Percentiles rank a stretch among this genome's conserved stretches.
Conservation (phyloP, 2,329 filamentous ascomycete species). For the Aspergillus versicolor region DNA sequence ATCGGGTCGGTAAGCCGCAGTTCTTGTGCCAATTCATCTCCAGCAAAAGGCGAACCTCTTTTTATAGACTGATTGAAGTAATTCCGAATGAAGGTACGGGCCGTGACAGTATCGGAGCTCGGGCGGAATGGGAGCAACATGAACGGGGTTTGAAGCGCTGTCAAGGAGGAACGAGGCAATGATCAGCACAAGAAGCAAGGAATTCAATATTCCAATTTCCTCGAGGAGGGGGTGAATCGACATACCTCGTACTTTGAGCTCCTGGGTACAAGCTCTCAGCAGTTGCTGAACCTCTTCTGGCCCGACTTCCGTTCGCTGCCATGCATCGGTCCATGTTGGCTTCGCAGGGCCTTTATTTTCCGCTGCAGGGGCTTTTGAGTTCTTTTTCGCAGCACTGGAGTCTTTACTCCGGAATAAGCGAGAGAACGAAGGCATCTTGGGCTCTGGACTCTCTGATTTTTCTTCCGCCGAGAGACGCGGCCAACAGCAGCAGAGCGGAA, state of each 20-base stretch:
- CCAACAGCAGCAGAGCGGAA: slow-evolving; percentile 12
- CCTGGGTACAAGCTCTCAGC: slow-evolving; percentile 77
- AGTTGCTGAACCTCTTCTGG: slow-evolving; percentile 91
- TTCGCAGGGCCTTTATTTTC: slow-evolving; percentile 60
- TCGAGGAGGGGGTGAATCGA: slow-evolving; percentile 18
- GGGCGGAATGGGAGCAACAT: slow-evolving; percentile 92
- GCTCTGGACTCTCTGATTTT: slow-evolving; percentile 12
- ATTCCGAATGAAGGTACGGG: slow-evolving; percentile 87
- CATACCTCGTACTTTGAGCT: slow-evolving; percentile 92
- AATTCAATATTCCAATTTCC: background rate
- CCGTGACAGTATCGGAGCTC: slow-evolving; percentile 85
- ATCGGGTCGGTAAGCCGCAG: slow-evolving; percentile 90
- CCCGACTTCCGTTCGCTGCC: slow-evolving; percentile 75
- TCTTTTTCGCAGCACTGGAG: slow-evolving; percentile 61
- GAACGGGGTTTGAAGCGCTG: slow-evolving; percentile 87
- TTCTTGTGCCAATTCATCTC: slow-evolving; percentile 76
- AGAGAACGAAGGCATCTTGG: slow-evolving; percentile 58
- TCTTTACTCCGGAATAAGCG: slow-evolving; percentile 74
- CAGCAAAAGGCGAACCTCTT: slow-evolving; percentile 57
- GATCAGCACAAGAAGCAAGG: slow-evolving; percentile 34
- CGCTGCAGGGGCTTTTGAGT: slow-evolving; percentile 52
- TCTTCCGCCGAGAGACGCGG: slow-evolving; percentile 19
- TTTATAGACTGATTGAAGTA: slow-evolving; percentile 75
- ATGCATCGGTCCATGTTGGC: slow-evolving; percentile 84
- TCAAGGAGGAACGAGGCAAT: slow-evolving; percentile 20